These are phyloP conservation scores for Cyathus striatus DNA, from an alignment of 768 basidiomycete species.

Conservation along the genomic window DNA sequence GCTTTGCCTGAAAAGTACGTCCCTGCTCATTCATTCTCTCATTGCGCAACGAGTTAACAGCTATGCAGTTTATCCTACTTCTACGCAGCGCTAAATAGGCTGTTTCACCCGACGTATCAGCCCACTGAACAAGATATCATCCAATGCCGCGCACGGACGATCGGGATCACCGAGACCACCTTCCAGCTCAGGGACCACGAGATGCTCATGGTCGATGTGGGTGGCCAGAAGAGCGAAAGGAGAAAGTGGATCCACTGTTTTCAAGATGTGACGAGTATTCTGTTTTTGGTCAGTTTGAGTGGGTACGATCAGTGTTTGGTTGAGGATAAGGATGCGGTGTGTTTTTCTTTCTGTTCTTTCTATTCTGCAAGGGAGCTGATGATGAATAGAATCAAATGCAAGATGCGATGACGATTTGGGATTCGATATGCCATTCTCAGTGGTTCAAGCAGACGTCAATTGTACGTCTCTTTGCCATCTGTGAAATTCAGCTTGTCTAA, in stretches of 20 bases:
- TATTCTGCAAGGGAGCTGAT: neutral
- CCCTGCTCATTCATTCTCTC: neutral
- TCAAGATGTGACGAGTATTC: conserved; percentile 89
- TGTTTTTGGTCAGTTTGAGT: conserved; percentile 87
- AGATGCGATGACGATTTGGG: conserved; percentile 98
- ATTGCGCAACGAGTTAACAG: neutral
- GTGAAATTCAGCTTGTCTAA: conserved; percentile 1
- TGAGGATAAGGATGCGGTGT: conserved; percentile 85
- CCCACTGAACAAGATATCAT: conserved; percentile 89
- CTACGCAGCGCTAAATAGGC: conserved; percentile 70
- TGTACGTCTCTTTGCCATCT: conserved; percentile 37
- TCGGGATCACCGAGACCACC: conserved; percentile 85
- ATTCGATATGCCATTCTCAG: conserved; percentile 95
- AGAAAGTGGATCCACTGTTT: conserved; percentile 95
- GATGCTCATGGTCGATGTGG: conserved; percentile 91
- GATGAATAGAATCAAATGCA: conserved; percentile 88
- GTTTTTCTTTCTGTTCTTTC: conserved; percentile 19
- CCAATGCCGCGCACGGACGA: conserved; percentile 79
- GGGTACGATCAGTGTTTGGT: conserved; percentile 94
- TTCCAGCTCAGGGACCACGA: conserved; percentile 77
- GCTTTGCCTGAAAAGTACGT: conserved; percentile 86
- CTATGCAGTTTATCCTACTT: conserved; percentile 62
- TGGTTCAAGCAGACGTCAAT: conserved; percentile 96
- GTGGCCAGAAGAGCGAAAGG: conserved; percentile 90
- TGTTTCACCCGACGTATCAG: conserved; percentile 68